These are phyloP conservation scores for Fusarium nisikadoi DNA, from an alignment of 2,329 filamentous ascomycete species.

Conservation along the genomic window DNA sequence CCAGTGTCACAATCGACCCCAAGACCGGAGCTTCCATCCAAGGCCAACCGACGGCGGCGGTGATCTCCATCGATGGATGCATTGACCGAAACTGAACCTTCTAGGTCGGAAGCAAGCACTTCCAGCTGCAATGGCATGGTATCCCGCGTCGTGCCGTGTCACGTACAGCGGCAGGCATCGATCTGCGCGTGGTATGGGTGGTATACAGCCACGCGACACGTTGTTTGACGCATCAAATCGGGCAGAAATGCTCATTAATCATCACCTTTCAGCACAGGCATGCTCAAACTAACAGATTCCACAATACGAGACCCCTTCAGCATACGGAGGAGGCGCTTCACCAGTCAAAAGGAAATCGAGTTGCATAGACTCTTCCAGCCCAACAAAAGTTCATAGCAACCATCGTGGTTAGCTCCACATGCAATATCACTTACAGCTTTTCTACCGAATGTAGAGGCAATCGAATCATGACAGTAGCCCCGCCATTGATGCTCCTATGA, in stretches of 20 bases:
- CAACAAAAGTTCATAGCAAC: slow-evolving; percentile 21
- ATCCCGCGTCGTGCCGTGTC: slow-evolving; percentile 8
- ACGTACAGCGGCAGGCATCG: slow-evolving; percentile 3
- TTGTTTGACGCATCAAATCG: background rate
- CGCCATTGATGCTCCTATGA: slow-evolving; percentile 24
- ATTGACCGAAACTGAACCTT: background rate
- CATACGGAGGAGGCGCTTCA: background rate
- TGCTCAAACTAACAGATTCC: background rate
- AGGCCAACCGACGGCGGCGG: no score
- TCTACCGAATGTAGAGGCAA: slow-evolving; percentile 9
- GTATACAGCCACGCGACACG: slow-evolving; percentile 4
- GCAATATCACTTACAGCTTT: background rate
- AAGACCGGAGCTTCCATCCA: slow-evolving; percentile 12
- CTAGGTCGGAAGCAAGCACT: background rate
- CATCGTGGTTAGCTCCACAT: background rate
- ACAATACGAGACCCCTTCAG: background rate
- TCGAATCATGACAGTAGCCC: slow-evolving; percentile 15
- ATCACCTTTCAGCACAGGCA: background rate
- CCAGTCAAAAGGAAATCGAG: slow-evolving; percentile 1
- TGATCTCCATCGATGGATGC: slow-evolving; percentile 1
- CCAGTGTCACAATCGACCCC: slow-evolving; percentile 30
- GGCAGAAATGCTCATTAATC: background rate
- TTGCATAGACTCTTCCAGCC: slow-evolving; percentile 12
- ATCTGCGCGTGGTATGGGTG: slow-evolving; percentile 2
- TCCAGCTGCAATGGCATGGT: slow-evolving; percentile 18